Base-by-base conservation (phyloP, 441 rosid species). In the Gossypium davidsonii region DNA sequence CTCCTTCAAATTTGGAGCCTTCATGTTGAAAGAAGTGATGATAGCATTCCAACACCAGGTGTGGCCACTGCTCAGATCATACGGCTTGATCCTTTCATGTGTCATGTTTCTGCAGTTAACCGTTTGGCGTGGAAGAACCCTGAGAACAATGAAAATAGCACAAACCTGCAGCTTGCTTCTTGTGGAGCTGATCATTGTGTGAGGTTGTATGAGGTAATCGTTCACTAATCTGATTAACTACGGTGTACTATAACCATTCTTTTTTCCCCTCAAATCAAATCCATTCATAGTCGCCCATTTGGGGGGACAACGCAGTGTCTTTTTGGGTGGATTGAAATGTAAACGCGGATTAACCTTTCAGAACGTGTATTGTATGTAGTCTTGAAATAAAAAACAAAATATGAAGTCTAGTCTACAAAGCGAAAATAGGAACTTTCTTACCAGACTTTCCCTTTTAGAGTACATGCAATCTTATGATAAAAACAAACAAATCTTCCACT, bases 171-270 rank as follows among this genome's bases (percentile, higher is more conserved):
- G 37, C 91, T 94, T 70, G 97, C 96, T 74, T 88, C 97, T 6
- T 92, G 99, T 28, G 97, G 97, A 69, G 89, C 87, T 42, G 99
- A 94, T 81, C 88, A 91, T 26, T 89, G 93, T 62, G 96, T 92
- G 20, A 84, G 98, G 78, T 83, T 94, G 69, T 91, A 87, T 63
- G 87, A 89, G 52, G 86, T 91, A 57, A 82, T 67, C 70, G 72
- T 83, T 69, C 61, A 37, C 55, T 64, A 53, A 52, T 71, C 42
- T 3, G n/a, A 21, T 71, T 34, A 21, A 20, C 59, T 11, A 57
- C 17, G 28, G 15, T 59, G 44, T 26, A 42, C 17, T 10, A 28
- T 44, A 46, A 48, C 15, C 15, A 39, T 5, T 21, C 6, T 17
- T 12, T 17, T 17, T 17, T 17, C 21, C 26, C 34, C 26, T 34